Evolutionary conservation across 73 alveolate genomes (phyloP).

Genomic region (Blepharisma stoltei): DNA sequence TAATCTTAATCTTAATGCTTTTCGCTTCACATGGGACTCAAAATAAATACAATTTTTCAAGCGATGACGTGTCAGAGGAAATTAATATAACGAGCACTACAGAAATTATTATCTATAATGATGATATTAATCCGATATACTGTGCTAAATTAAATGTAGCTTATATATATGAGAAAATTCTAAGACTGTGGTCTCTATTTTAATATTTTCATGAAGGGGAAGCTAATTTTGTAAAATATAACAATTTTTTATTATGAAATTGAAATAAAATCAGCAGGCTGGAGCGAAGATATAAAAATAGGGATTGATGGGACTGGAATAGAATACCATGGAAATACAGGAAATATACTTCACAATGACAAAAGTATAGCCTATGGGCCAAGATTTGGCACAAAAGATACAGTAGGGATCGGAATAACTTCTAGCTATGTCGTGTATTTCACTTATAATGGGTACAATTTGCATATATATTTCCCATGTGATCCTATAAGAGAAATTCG

Average conservation of each 20-base stretch:
- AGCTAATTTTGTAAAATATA: too few relatives aligned
- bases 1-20: too few relatives aligned
- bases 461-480: slow-evolving; percentile 16
- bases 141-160: too few relatives aligned
- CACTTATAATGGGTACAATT: slow-evolving; percentile 9
- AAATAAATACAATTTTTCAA: background rate
- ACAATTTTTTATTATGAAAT: slow-evolving; percentile 12
- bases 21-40: too few relatives aligned
- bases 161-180: too few relatives aligned
- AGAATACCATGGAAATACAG: background rate
- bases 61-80: background rate
- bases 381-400: slow-evolving; percentile 14
- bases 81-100: background rate
- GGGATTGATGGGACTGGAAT: slow-evolving; percentile 29
- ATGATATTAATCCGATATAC: background rate
- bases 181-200: too few relatives aligned
- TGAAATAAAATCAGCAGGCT: background rate
- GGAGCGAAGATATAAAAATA: background rate
- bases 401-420: slow-evolving; percentile 12
- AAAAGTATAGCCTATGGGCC: background rate
- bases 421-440: background rate
- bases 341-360: background rate
- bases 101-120: background rate
- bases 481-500: background rate
- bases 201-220: too few relatives aligned